These are phyloP conservation scores for Cercospora canescens DNA, from an alignment of 2,329 filamentous ascomycete species.

Conservation along the genomic window DNA sequence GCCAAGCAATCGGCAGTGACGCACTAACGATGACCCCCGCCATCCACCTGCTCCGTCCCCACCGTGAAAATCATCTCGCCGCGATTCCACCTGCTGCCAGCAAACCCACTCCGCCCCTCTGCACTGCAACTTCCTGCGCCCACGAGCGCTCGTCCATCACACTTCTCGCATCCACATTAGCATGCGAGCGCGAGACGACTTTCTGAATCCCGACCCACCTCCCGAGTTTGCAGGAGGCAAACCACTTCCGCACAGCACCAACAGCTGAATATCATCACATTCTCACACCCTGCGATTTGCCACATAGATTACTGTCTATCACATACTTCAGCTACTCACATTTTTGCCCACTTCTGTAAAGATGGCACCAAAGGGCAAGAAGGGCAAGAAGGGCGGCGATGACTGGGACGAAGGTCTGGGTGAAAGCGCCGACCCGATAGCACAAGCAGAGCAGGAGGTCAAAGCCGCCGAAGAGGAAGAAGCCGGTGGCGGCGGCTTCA, in stretches of 20 bases:
- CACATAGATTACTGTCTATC: conserved; percentile 3
- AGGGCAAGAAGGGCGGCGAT: conserved; percentile 75
- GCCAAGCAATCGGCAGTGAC: not conserved
- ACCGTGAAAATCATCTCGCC: conserved; percentile 5
- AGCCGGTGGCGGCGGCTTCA: conserved; percentile 48
- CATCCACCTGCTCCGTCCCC: conserved; percentile 1
- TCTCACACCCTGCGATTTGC: conserved; percentile 1
- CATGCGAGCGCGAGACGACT: conserved; percentile 31
- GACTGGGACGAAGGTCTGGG: conserved; percentile 95
- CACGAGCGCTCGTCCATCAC: conserved; percentile 2
- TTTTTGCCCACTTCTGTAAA: conserved; percentile 10
- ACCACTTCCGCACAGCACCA: conserved; percentile 26
- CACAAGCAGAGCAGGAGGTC: conserved; percentile 48
- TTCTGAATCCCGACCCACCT: conserved; percentile 34
- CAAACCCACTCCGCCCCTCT: not conserved
- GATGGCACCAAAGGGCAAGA: conserved; percentile 97
- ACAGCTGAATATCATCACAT: conserved; percentile 27
- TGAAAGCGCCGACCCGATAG: conserved; percentile 67
- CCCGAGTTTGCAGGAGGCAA: conserved; percentile 29
- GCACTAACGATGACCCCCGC: not conserved
- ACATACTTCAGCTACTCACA: not conserved
- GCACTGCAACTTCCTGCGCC: conserved; percentile 10
- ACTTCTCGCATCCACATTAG: conserved; percentile 26
- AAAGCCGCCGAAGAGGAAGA: conserved; percentile 53
- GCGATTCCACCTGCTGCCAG: not conserved